These are phyloP conservation scores for Cladosporium sp. DNA, from an alignment of 2,329 filamentous ascomycete genomes.

Conservation along the genomic window DNA sequence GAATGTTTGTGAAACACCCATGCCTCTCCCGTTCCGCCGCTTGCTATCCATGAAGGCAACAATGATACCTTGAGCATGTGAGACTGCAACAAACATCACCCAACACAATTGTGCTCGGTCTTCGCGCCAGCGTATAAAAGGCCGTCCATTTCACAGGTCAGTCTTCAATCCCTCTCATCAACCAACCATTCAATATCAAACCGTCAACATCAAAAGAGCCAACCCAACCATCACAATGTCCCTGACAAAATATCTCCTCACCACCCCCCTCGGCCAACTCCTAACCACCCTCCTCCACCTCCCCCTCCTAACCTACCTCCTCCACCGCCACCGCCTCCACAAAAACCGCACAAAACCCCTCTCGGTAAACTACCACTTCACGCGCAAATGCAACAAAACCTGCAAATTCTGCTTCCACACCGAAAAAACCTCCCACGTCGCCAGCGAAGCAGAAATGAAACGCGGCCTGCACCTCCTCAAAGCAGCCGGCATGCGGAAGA, in stretches of 20 bases:
- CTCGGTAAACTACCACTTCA: conserved; percentile 46
- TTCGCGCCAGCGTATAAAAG: no score
- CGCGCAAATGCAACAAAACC: conserved; percentile 44
- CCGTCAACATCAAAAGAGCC: no score
- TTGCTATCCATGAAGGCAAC: not conserved
- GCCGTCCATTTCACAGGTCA: no score
- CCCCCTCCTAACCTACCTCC: conserved; percentile 3
- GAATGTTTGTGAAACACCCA: not conserved
- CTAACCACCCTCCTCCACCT: not conserved
- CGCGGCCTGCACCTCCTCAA: conserved; percentile 43
- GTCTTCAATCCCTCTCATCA: not conserved
- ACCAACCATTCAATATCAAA: not conserved
- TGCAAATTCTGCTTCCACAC: conserved; percentile 58
- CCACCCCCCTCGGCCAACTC: not conserved
- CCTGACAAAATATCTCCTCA: not conserved
- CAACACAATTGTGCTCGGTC: not conserved
- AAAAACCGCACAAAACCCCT: conserved; percentile 22
- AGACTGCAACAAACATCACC: not conserved
- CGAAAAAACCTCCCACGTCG: conserved; percentile 44
- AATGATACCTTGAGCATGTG: not conserved
- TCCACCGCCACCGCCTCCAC: conserved; percentile 19
- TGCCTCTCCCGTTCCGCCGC: not conserved
- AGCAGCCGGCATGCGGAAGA: conserved; percentile 50
- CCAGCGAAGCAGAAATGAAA: conserved; percentile 39
- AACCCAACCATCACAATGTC: not conserved